phyloP scores from a whole-genome alignment of 176 grass and related monocot genomes.

The Elaeis guineensis region DNA sequence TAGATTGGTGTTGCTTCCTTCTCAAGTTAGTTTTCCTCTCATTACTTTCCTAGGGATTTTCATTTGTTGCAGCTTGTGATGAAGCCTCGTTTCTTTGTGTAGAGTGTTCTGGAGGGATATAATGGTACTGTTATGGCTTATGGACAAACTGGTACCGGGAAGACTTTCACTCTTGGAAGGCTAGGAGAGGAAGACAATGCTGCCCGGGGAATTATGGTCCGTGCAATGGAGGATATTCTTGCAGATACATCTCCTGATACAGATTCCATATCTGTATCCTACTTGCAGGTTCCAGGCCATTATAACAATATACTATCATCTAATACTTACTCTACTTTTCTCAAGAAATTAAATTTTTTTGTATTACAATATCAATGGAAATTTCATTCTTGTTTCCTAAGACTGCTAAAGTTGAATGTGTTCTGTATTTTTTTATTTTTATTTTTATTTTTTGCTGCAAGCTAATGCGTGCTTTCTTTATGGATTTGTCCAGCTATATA shows the following conservation, averaged over 20 bases:
- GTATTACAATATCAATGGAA: too few species aligned
- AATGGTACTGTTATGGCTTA: conserved; percentile 99
- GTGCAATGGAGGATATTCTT: conserved; percentile 98
- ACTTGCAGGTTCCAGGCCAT: conserved; percentile 63
- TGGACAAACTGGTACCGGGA: conserved; percentile 99
- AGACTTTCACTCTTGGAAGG: conserved; percentile 97
- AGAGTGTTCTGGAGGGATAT: conserved; percentile 98
- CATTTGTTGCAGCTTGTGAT: too few species aligned
- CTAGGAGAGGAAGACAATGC: conserved; percentile 98
- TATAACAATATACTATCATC: too few species aligned
- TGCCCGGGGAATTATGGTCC: conserved; percentile 94
- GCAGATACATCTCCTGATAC: conserved; percentile 61
- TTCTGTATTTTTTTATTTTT: too few species aligned
- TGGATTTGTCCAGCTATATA: conserved; percentile 64
- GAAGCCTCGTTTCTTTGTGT: conserved; percentile 21
- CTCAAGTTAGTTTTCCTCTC: too few species aligned
- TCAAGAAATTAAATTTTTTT: too few species aligned
- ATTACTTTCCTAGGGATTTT: too few species aligned
- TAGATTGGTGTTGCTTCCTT: too few species aligned
- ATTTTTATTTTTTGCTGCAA: too few species aligned
- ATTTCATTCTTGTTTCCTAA: too few species aligned
- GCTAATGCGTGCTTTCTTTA: background rate
- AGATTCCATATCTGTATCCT: conserved; percentile 83
- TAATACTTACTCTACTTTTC: too few species aligned
- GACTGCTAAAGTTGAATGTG: too few species aligned